Percentiles rank a stretch among this genome's conserved stretches.
Evolutionary conservation across 176 grass and related monocot genomes (phyloP).

Genomic region (Olyra latifolia): DNA sequence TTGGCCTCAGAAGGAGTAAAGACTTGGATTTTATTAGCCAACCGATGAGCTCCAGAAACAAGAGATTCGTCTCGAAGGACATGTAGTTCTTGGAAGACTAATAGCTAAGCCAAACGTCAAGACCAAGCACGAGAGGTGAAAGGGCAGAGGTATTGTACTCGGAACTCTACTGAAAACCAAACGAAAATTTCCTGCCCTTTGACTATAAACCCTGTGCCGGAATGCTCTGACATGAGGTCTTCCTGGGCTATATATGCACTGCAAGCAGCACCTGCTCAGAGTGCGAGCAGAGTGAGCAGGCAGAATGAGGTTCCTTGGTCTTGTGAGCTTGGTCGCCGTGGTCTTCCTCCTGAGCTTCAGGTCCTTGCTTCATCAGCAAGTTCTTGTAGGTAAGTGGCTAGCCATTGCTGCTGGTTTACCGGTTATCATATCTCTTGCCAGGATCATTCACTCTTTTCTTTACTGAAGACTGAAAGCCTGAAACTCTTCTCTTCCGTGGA

Average conservation of each 20-base stretch:
- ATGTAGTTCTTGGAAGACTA: constrained; percentile 49
- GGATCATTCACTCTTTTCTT: neutral
- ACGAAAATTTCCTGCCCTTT: constrained; percentile 46
- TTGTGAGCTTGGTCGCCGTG: constrained; percentile 48
- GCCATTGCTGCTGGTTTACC: neutral
- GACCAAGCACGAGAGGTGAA: constrained; percentile 34
- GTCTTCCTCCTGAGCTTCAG: constrained; percentile 58
- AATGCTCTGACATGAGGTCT: constrained; percentile 31
- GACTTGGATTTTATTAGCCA: constrained; percentile 25
- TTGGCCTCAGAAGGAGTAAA: constrained; percentile 5
- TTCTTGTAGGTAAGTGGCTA: constrained; percentile 50
- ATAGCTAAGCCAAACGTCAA: neutral
- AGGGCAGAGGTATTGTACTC: constrained; percentile 37
- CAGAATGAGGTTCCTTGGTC: constrained; percentile 48
- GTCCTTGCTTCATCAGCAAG: constrained; percentile 59
- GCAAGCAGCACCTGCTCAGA: neutral
- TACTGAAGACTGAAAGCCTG: neutral
- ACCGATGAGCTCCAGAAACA: constrained; percentile 54
- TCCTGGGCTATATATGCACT: constrained; percentile 25
- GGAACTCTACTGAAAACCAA: constrained; percentile 13
- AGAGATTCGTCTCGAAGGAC: constrained; percentile 63
- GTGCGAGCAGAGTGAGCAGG: neutral
- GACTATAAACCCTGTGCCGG: constrained; percentile 35
- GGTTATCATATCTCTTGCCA: neutral
- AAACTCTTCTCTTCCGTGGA: constrained; percentile 15